These are phyloP conservation scores for Ophiostoma piceae DNA, from an alignment of 2,329 filamentous ascomycete species.

Conservation along the genomic window DNA sequence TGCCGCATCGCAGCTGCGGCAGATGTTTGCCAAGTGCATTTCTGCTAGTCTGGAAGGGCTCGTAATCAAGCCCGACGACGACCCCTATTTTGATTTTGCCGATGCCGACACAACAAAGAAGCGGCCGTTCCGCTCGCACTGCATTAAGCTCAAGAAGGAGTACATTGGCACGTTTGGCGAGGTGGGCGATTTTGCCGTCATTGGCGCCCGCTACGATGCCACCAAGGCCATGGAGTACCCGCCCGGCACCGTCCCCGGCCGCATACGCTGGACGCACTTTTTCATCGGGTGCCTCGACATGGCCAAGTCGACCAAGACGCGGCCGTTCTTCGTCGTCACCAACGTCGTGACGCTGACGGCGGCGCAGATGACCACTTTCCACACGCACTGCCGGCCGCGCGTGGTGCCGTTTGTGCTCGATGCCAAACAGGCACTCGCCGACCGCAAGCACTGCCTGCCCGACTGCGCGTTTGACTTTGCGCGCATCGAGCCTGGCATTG, in stretches of 20 bases:
- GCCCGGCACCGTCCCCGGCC: conserved; percentile 37
- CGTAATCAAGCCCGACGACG: conserved; percentile 71
- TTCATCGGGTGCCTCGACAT: conserved; percentile 68
- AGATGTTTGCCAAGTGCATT: conserved; percentile 64
- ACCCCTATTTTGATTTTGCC: conserved; percentile 64
- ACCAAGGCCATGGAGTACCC: conserved; percentile 52
- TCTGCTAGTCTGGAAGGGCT: conserved; percentile 67
- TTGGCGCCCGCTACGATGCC: conserved; percentile 69
- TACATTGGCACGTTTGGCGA: conserved; percentile 76
- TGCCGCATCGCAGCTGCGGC: conserved; percentile 52
- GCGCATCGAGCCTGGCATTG: conserved; percentile 42
- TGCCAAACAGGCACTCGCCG: too few relatives aligned
- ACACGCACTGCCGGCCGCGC: conserved; percentile 42
- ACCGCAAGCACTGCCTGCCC: background rate
- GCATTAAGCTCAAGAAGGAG: conserved; percentile 84
- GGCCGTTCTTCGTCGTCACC: conserved; percentile 61
- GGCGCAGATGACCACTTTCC: conserved; percentile 48
- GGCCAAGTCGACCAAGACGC: background rate
- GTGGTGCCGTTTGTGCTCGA: conserved; percentile 34
- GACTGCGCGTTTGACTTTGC: conserved; percentile 38
- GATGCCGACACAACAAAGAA: background rate
- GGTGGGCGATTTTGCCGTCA: conserved; percentile 72
- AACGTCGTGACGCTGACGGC: conserved; percentile 56
- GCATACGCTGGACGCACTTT: conserved; percentile 72
- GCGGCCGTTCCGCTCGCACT: conserved; percentile 35